Evolutionary conservation across 805 yeast species (phyloP).

Genomic region (Ogataea siamensis): DNA sequence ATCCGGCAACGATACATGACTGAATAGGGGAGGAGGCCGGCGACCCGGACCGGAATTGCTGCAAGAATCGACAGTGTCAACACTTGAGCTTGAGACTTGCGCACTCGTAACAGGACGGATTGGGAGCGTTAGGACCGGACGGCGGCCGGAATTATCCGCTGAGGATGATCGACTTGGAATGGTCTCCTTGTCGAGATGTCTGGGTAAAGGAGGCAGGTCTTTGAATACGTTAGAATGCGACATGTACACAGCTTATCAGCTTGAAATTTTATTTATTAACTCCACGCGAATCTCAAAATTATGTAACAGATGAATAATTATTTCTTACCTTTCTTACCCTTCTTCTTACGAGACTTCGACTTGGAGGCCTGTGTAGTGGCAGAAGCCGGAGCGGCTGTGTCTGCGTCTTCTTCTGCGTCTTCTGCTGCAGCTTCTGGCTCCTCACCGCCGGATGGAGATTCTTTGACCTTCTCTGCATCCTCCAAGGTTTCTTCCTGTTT

Average conservation of each 20-base stretch:
- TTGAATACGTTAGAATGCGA: constrained; percentile 14
- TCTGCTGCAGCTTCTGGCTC: constrained; percentile 2
- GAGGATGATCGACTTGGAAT: background rate
- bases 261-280: constrained; percentile 5
- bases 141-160: background rate
- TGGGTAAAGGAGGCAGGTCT: constrained; percentile 22
- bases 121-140: constrained; percentile 5
- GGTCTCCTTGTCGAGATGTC: background rate
- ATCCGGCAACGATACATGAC: background rate
- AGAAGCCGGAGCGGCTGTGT: background rate
- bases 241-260: constrained; percentile 9
- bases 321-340: constrained; percentile 10
- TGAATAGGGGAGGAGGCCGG: constrained; percentile 17
- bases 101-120: constrained; percentile 6
- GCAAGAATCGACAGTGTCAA: constrained; percentile 5
- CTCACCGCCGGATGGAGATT: too few relatives aligned
- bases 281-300: constrained; percentile 12
- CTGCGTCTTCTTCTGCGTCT: constrained; percentile 4
- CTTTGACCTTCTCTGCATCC: too few relatives aligned
- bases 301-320: constrained; percentile 7
- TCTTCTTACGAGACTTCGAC: constrained; percentile 12
- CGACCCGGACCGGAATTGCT: background rate
- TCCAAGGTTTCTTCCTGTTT: too few relatives aligned
- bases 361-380: constrained; percentile 1
- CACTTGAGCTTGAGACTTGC: constrained; percentile 9